Conservation (phyloP, 805 yeast genomes). For the Candida boidinii region DNA sequence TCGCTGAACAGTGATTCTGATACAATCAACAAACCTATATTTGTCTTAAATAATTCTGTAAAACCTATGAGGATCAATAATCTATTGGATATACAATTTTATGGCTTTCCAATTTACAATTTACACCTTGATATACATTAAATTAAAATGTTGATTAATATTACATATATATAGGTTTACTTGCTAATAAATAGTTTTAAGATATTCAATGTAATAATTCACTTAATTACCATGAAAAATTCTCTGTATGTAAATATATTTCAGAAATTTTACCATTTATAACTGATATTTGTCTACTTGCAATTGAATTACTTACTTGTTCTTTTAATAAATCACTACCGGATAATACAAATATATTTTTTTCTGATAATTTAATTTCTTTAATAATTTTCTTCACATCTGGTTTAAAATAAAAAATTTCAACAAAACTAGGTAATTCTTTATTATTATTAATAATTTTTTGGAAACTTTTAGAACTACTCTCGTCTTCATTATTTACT, state of each 20-base stretch:
- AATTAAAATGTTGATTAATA: no score
- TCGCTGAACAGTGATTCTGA: no score
- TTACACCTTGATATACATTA: no score
- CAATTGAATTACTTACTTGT: slow-evolving; percentile 30
- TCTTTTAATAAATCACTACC: slow-evolving; percentile 35
- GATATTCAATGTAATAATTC: no score
- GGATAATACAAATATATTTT: slow-evolving; percentile 35
- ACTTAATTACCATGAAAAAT: slow-evolving; percentile 32
- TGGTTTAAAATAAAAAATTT: slow-evolving; percentile 18
- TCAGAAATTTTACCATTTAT: slow-evolving; percentile 26
- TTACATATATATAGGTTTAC: no score
- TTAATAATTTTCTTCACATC: slow-evolving; percentile 11
- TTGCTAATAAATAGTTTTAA: no score
- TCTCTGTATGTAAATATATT: slow-evolving; percentile 41
- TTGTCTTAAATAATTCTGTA: no score
- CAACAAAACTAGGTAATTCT: slow-evolving; percentile 1
- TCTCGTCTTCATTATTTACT: not conserved
- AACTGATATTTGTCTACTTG: slow-evolving; percentile 30
- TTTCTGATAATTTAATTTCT: slow-evolving; percentile 9
- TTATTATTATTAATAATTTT: not conserved
- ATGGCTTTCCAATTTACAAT: no score
- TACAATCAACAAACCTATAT: no score
- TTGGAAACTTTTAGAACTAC: not conserved
- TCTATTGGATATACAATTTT: no score
- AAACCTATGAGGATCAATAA: no score